phyloP scores from a whole-genome alignment of 2,329 filamentous ascomycete species.

The Alternaria sp. region DNA sequence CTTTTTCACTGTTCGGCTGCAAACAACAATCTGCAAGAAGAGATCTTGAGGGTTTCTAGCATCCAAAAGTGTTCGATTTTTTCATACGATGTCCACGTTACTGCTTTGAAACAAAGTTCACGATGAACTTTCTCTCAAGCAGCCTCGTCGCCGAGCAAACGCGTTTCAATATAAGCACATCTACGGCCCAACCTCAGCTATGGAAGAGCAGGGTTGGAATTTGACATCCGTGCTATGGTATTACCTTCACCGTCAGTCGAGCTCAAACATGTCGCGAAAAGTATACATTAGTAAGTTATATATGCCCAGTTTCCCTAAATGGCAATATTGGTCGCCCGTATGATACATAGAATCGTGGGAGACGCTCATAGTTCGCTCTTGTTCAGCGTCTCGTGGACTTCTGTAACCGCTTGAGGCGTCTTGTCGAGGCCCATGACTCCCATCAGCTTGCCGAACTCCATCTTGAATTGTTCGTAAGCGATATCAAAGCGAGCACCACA shows the following conservation, averaged over 20 bases:
- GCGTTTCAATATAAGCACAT: conserved; percentile 70
- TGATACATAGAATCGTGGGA: conserved; percentile 38
- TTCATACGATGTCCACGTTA: conserved; percentile 26
- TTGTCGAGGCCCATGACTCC: conserved; percentile 25
- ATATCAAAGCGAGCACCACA: conserved; percentile 84
- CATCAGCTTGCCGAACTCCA: conserved; percentile 51
- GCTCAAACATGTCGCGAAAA: conserved; percentile 2
- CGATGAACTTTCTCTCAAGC: conserved; percentile 13
- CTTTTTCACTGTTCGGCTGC: neutral
- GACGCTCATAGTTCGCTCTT: conserved; percentile 52
- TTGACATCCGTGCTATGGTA: conserved; percentile 96
- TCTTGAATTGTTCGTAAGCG: conserved; percentile 63
- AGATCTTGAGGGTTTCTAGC: neutral
- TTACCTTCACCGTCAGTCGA: conserved; percentile 5
- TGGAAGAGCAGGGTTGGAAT: conserved; percentile 85
- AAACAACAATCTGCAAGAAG: neutral
- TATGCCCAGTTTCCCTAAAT: conserved; percentile 17
- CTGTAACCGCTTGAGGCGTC: conserved; percentile 17
- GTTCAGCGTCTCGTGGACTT: conserved; percentile 31
- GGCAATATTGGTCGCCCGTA: conserved; percentile 30
- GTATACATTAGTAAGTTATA: conserved; percentile 35
- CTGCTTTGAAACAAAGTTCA: conserved; percentile 20
- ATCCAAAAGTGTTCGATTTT: neutral
- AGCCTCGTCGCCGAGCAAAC: conserved; percentile 41
- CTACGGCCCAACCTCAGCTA: conserved; percentile 98